Base-by-base conservation (phyloP, 352 stramenopile species). In the Salisapilia sapeloensis region DNA sequence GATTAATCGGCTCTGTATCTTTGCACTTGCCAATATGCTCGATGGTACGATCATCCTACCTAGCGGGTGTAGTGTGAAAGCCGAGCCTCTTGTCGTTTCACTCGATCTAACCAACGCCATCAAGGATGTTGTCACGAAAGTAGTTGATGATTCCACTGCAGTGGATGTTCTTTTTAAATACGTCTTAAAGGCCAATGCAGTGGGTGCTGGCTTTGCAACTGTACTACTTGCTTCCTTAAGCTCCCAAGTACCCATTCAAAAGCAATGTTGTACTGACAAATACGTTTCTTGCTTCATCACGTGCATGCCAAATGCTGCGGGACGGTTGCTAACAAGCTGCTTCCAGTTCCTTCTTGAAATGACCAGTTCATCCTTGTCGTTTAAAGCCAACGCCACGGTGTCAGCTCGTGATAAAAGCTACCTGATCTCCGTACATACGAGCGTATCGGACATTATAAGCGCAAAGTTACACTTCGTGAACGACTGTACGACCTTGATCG, bases 331-430 rank as follows among this genome's bases (percentile, higher is more conserved):
- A 7, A 32, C 48, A 2, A 62, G 39, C 3, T 48, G 60, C 1
- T 11, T 72, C n/a, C 38, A 56, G 4, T 38, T 65, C 13, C 50
- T 69, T 16, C 40, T 72, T 13, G 58, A 66, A 23, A 56, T 35
- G 33, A 37, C 38, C 2, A 25, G 35, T 29, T n/a, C n/a, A n/a
- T n/a, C n/a, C n/a, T n/a, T n/a, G n/a, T n/a, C n/a, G n/a, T n/a
- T n/a, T n/a, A n/a, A n/a, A n/a, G n/a, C n/a, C n/a, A n/a, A n/a
- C n/a, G n/a, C n/a, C n/a, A n/a, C n/a, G n/a, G n/a, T n/a, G n/a
- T n/a, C n/a, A n/a, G n/a, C n/a, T n/a, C n/a, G n/a, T n/a, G n/a
- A n/a, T n/a, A n/a, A n/a, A n/a, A n/a, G n/a, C n/a, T n/a, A n/a
- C n/a, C n/a, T n/a, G n/a, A n/a, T n/a, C n/a, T n/a, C n/a, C n/a